Evolutionary conservation across 176 grass and related monocot genomes (phyloP), one percentile per base, ranked within the genome.

Genomic region (Pontederia crassipes): DNA sequence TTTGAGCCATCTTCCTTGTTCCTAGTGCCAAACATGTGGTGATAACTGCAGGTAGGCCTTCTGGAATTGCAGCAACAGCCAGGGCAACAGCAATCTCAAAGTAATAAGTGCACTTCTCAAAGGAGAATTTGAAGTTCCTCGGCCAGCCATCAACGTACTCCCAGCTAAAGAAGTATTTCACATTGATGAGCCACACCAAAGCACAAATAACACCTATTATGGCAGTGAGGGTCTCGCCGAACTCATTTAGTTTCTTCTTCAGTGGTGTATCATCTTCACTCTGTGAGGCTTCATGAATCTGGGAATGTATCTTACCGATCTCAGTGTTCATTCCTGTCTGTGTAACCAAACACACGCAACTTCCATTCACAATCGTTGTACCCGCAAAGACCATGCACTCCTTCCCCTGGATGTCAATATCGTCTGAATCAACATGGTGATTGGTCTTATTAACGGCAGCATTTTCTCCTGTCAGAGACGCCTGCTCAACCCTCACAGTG

Each of bases 101-200:
- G 79, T 97, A 97, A 71, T 91, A 97, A 1, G 92, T 97, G 74
- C 92, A 97, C 77, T 91, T 91, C 73, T 90, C 92, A 61, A 97
- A 97, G 0, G 87, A 91, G 67, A 97, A 97, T 0, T 73, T 74
- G 0, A 97, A 64, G 70, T 78, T 88, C 46, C 69, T 82, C 0
- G 83, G 92, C 92, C 92, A 96, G 0, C 78, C 82, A 13, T 76
- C 61, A 49, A 68, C 58, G 12, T 84, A 67, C 28, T 97, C 92
- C 17, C 86, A 77, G 0, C 81, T 81, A 18, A 97, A 17, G 70
- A 97, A 97, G 75, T 97, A 97, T 58, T 88, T 97, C 15, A 91
- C 92, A 46, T 97, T 97, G 56, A 97, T 97, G 8, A 97, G 72
- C 92, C 92, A 97, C 7, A 97, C 92, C 3, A 97, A 66, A 1